Base-by-base conservation (phyloP, 495 filamentous ascomycete genomes). In the Lophiostoma macrostomum region DNA sequence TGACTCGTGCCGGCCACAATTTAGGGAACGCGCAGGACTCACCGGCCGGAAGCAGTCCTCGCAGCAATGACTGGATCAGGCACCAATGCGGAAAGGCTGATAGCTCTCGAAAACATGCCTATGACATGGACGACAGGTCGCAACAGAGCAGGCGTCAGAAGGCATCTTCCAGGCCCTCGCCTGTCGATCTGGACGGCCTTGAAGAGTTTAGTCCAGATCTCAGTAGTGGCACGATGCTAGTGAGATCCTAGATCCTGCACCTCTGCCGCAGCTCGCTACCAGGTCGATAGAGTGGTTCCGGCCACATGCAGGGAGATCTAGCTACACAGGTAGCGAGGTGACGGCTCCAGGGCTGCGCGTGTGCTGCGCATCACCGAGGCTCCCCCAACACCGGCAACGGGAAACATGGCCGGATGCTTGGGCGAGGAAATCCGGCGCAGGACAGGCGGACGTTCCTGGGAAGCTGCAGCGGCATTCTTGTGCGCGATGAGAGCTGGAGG, bases 121-220 rank as follows among this genome's bases (percentile, higher is more conserved):
- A 29, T 18, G 43, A 20, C 44, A 42, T 16, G 4, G 50, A 20
- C 22, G 36, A 31, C 12, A 16, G 24, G n/a, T 43, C 48, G 42
- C 42, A 41, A 49, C 43, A 44, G 36, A 34, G 42, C 12, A 3
- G 35, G 53, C 53, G 25, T 43, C 32, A 41, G 20, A 25, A 30
- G 40, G 18, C 43, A 49, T 56, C 53, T 24, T 42, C 53, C 50
- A 34, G 43, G 36, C 51, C 37, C 23, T 55, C 25, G 28, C 34
- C 53, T 36, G 36, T 7, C 35, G 53, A 56, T 56, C 53, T 34
- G 24, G 35, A 39, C 41, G 11, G 2, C 52, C 43, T 24, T 31
- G 50, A 44, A 38, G 5, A 43, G 27, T 23, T 44, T 48, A 23
- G 24, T 4, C 50, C 7, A 53, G 50, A 53, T 53, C 50, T 53